Base-by-base conservation (phyloP, 2,329 filamentous ascomycete species). In the Diaporthe capsici region DNA sequence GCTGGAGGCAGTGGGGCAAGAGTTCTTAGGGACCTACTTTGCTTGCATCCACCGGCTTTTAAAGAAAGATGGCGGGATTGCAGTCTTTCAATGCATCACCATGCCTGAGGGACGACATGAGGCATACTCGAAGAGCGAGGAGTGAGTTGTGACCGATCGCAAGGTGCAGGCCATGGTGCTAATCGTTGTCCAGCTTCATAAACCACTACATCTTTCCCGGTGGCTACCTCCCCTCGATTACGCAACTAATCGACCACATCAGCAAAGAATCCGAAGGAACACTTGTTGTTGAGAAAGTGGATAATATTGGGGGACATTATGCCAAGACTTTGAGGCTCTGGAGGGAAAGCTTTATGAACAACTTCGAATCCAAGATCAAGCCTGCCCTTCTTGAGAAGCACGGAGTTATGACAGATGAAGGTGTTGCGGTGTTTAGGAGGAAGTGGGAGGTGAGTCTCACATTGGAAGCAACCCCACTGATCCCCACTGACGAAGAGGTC, bases 171-270 rank as follows among this genome's bases (percentile, higher is more conserved):
- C 76, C 74, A 77, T 20, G 39, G 20, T 67, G 65, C 67, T 28
- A 39, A 74, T 34, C 25, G 25, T n/a, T 25, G 47, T 42, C 5
- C 75, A 88, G 87, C 81, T 95, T 95, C 83, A 94, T 95, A 81
- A 90, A 92, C 75, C 91, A 92, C 77, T 94, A 95, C 83, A 95
- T 95, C 73, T 95, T 95, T 83, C 94, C 93, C 0, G 93, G 93
- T n/a, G 94, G 93, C 0, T 92, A 95, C 80, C 85, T 95, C 9
- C 91, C 91, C 0, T 89, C 88, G 3, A 86, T 87, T 44, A 89
- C 87, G 20, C 88, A 92, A 78, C 84, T 92, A 25, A 83, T 92
- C 34, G 85, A 87, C 68, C 88, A 92, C 47, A 92, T 95, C 77
- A 89, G 87, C 55, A 86, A 86, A 37, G 91, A 91, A 47, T 93